A percentile compares a stretch with the other conserved stretches of the same genome.
phyloP scores from a whole-genome alignment of 2,329 filamentous ascomycete species.

The Fusarium hostae region DNA sequence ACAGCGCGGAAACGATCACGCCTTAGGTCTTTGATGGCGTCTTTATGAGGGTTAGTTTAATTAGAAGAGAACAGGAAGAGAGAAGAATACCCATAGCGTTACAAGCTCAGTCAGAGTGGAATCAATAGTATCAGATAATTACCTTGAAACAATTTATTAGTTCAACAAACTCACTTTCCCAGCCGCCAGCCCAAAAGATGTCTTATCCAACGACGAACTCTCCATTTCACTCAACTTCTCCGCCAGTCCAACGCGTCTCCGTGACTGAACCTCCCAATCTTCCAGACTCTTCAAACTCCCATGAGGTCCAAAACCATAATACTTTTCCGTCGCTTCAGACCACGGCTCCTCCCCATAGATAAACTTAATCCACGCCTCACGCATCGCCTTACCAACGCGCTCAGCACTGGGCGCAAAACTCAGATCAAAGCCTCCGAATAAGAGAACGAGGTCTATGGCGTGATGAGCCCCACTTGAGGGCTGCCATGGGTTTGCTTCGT shows the following conservation, averaged over 20 bases:
- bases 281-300: slow-evolving; percentile 50
- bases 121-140: background rate
- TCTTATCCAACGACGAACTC: slow-evolving; percentile 47
- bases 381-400: slow-evolving; percentile 50
- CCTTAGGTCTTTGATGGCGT: background rate
- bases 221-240: slow-evolving; percentile 16
- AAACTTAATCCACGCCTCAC: slow-evolving; percentile 55
- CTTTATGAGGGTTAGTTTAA: background rate
- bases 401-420: slow-evolving; percentile 49
- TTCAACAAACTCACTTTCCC: slow-evolving; percentile 57
- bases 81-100: accelerated
- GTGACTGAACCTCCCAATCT: slow-evolving; percentile 29
- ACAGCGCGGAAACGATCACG: background rate
- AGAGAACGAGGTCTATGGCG: slow-evolving; percentile 57
- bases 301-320: slow-evolving; percentile 51
- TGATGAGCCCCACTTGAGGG: slow-evolving; percentile 58
- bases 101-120: background rate
- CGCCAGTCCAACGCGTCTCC: slow-evolving; percentile 22
- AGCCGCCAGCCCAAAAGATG: slow-evolving; percentile 17
- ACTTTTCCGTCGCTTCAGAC: slow-evolving; percentile 1
- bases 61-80: accelerated
- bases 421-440: slow-evolving; percentile 56
- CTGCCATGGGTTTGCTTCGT: slow-evolving; percentile 61
- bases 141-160: accelerated
- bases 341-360: slow-evolving; percentile 52